Conservation (phyloP, 306 rosid species). For the Elaeagnus macrophylla region DNA sequence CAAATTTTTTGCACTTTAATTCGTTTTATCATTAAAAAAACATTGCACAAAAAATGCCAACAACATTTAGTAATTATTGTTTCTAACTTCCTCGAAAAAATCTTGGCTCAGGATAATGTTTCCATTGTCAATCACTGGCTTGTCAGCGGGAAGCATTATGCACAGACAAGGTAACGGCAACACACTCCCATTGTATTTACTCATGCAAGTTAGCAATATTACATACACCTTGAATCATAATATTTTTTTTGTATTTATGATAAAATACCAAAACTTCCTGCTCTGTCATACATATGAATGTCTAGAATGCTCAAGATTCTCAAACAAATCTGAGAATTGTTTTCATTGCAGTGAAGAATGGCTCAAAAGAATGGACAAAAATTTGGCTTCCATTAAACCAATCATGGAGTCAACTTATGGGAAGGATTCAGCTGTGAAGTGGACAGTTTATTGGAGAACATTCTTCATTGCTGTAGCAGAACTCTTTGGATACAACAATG, state of each 20-base stretch:
- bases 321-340: conserved; percentile 1
- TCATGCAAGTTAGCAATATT: not conserved
- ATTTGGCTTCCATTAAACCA: conserved; percentile 40
- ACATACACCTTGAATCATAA: not conserved
- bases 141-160: conserved; percentile 74
- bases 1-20: not conserved
- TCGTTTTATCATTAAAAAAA: not conserved
- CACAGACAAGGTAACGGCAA: conserved; percentile 61
- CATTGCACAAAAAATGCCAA: not conserved
- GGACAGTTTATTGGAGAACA: conserved; percentile 94
- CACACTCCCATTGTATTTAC: not conserved
- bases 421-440: conserved; percentile 68
- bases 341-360: conserved; percentile 77
- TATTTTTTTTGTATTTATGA: no score
- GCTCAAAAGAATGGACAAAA: conserved; percentile 83
- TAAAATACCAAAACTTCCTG: not conserved
- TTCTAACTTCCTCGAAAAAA: conserved; percentile 7
- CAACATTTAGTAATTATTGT: not conserved
- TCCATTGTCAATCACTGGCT: conserved; percentile 77
- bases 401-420: conserved; percentile 83
- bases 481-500: conserved; percentile 71
- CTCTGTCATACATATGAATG: not conserved
- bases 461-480: conserved; percentile 87
- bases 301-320: not conserved
- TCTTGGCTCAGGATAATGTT: conserved; percentile 59